Percentiles rank a stretch among this genome's conserved stretches.
Evolutionary conservation across 192 early-diverging fungal species (phyloP).

Genomic region (Thamnidium elegans): DNA sequence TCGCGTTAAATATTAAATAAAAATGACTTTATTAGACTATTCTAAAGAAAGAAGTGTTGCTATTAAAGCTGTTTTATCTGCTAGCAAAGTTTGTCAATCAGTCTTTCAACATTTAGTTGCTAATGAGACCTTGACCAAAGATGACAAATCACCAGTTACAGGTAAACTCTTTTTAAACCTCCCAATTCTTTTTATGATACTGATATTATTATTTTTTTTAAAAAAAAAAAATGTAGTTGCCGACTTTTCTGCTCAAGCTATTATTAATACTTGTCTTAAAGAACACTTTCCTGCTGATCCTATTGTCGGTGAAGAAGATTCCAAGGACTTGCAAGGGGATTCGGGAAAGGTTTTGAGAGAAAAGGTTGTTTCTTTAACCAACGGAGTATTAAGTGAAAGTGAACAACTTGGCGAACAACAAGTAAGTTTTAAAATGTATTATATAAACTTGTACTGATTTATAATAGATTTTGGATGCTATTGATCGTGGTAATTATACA

Average conservation of each 20-base stretch:
- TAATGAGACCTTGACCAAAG: constrained; percentile 83
- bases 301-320: constrained; percentile 96
- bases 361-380: constrained; percentile 81
- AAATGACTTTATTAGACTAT: constrained; percentile 5
- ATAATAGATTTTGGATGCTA: constrained; percentile 71
- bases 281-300: constrained; percentile 81
- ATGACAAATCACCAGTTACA: constrained; percentile 95
- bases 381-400: constrained; percentile 54
- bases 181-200: no score
- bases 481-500: constrained; percentile 85
- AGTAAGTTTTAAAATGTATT: constrained; percentile 41
- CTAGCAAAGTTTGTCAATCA: constrained; percentile 82
- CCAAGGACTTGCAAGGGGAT: constrained; percentile 79
- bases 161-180: constrained; percentile 53
- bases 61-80: constrained; percentile 84
- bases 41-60: constrained; percentile 73
- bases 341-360: constrained; percentile 57
- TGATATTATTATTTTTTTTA: no score
- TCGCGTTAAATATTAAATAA: no score
- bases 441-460: constrained; percentile 12
- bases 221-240: constrained; percentile 58
- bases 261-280: constrained; percentile 81
- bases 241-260: constrained; percentile 94
- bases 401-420: constrained; percentile 59
- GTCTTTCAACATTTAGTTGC: constrained; percentile 87